Evolutionary conservation across 306 rosid species (phyloP), one percentile per base, ranked within the genome.

Genomic region (Betula pendula): DNA sequence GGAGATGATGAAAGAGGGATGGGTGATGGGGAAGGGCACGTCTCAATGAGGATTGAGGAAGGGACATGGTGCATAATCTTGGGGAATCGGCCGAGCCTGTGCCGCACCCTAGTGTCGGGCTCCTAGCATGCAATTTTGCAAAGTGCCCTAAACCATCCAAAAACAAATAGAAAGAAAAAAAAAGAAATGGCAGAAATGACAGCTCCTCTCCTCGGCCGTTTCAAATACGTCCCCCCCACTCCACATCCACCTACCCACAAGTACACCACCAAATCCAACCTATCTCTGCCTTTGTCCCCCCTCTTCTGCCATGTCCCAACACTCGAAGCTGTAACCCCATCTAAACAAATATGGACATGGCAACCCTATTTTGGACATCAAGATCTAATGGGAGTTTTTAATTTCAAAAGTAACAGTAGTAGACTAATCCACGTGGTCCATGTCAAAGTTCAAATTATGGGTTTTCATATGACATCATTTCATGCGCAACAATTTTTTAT

Each of bases 31-130:
- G 24, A 71, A 33, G 52, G 77, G 79, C 58, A 31, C 53, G 79
- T 75, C 62, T 52, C 52, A 67, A 62, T 27, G 45, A 40, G 62
- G 81, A 10, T 43, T 6, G 29, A 14, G 72, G 68, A 33, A 81
- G 85, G 45, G 82, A 81, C 86, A 87, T 3, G 79, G 71, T 82
- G 86, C 87, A 81, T 48, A 82, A 80, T 81, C 47, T 75, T 68
- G 53, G 89, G 89, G 89, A 83, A 84, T 77, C 71, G 77, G 75
- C 56, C 53, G 38, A 88, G 79, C 80, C 85, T 75, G 60, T 80
- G 66, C 87, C 85, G 79, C 86, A 81, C 78, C 91, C 80, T 53
- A 25, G 68, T 91, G 96, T 91, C 90, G 96, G 89, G 71, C 68
- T 49, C 85, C 65, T 45, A 19, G 75, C 88, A 31, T 77, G 87